Conservation (phyloP, 192 early-diverging fungal species). For the Coemansia sp. region DNA sequence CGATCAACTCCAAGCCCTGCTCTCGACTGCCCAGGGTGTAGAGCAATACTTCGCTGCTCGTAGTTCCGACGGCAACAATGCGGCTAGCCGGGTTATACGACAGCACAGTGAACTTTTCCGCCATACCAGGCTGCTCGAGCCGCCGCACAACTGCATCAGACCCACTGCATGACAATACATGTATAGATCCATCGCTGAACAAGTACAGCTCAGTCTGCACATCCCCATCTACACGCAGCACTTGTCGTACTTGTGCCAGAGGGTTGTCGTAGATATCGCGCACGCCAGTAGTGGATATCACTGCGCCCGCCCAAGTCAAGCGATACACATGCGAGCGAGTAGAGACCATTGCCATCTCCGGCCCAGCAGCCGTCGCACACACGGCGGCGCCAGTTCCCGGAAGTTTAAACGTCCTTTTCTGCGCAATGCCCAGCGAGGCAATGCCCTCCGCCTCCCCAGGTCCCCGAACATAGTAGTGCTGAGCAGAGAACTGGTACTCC, state of each 20-base stretch:
- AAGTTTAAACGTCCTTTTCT: slow-evolving; percentile 38
- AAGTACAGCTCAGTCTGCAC: slow-evolving; percentile 21
- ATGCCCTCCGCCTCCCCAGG: slow-evolving; percentile 53
- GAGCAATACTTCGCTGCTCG: slow-evolving; percentile 28
- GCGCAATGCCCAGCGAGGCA: slow-evolving; percentile 28
- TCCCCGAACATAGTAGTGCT: slow-evolving; percentile 53
- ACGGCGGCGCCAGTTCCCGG: slow-evolving; percentile 26
- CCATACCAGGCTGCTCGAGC: slow-evolving; percentile 2
- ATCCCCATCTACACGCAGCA: slow-evolving; percentile 9
- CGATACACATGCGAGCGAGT: slow-evolving; percentile 32
- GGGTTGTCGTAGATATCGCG: slow-evolving; percentile 18
- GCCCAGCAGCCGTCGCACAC: slow-evolving; percentile 24
- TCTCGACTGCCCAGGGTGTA: slow-evolving; percentile 5
- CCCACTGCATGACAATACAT: slow-evolving; percentile 6
- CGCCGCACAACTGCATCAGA: neutral
- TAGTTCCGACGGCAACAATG: slow-evolving; percentile 36
- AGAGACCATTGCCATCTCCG: slow-evolving; percentile 22
- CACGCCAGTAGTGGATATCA: slow-evolving; percentile 21
- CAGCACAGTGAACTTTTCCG: slow-evolving; percentile 19
- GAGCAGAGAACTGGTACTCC: slow-evolving; percentile 42
- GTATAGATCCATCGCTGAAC: slow-evolving; percentile 35
- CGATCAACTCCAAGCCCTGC: neutral
- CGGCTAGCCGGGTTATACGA: slow-evolving; percentile 28
- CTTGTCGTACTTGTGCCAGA: slow-evolving; percentile 25
- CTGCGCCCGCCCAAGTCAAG: slow-evolving; percentile 33